Conservation (phyloP, 148 eudicot species). For the Camellia lanceoleosa region DNA sequence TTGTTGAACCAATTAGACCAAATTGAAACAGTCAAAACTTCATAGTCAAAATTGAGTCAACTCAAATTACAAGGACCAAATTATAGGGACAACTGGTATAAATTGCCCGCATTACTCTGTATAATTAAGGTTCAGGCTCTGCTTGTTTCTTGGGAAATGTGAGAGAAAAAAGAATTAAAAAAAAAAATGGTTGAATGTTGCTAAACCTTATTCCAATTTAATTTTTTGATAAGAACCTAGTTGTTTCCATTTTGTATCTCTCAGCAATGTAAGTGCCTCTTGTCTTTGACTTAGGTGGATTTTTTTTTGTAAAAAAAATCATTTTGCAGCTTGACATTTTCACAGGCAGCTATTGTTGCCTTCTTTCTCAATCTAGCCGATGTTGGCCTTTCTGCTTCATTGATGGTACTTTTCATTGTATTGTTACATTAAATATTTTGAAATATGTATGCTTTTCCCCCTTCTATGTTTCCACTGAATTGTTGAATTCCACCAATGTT, state of each 20-base stretch:
- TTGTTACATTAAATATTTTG: neutral
- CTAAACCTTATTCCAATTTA: neutral
- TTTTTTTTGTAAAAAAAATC: neutral
- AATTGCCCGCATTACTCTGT: neutral
- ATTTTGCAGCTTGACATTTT: constrained; percentile 59
- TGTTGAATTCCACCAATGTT: constrained; percentile 4
- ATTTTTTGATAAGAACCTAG: neutral
- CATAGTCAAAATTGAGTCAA: no score
- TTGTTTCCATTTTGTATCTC: neutral
- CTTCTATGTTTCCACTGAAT: neutral
- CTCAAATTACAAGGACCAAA: no score
- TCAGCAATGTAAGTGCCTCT: neutral
- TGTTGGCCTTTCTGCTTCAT: constrained; percentile 49
- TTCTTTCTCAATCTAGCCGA: constrained; percentile 62
- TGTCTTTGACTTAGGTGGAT: neutral
- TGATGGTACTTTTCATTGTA: constrained; percentile 37
- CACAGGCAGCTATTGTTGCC: constrained; percentile 58
- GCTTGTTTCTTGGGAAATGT: neutral
- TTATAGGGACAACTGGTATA: no score
- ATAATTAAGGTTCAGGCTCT: neutral
- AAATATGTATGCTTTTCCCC: neutral
- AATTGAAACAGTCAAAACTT: no score
- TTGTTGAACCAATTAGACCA: no score
- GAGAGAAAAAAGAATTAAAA: neutral
- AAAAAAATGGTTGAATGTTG: neutral